phyloP scores from a whole-genome alignment of 2,329 filamentous ascomycete genomes.

The Penicillium sp. region DNA sequence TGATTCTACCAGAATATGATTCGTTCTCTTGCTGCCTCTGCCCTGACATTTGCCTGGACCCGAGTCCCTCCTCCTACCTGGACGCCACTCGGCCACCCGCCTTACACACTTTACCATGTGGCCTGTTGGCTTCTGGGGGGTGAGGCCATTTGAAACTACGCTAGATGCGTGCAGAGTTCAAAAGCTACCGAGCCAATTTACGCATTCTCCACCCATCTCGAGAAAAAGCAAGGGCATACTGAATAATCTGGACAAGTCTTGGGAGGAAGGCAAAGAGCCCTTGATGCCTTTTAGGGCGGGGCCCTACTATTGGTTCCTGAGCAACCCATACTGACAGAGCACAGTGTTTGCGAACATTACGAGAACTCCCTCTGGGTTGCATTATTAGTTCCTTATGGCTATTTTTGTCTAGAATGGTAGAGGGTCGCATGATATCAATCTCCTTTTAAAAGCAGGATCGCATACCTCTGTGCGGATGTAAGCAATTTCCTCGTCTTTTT shows the following conservation, averaged over 20 bases:
- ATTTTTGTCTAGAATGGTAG: slow-evolving; percentile 17
- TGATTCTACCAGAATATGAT: not conserved
- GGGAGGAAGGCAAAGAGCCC: slow-evolving; percentile 1
- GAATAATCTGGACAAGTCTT: not conserved
- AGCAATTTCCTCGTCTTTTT: not conserved
- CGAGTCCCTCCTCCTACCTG: not conserved
- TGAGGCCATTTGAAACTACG: slow-evolving; percentile 2
- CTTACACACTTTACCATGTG: slow-evolving; percentile 9
- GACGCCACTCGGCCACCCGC: slow-evolving; percentile 6
- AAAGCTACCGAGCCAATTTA: slow-evolving; percentile 3
- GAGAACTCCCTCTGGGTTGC: slow-evolving; percentile 14
- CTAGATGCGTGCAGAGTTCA: slow-evolving; percentile 1
- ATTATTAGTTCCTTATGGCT: slow-evolving; percentile 17
- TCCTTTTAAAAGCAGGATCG: slow-evolving; percentile 20
- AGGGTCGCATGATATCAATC: slow-evolving; percentile 13
- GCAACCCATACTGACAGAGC: not conserved
- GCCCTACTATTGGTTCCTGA: slow-evolving; percentile 16
- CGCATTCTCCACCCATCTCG: slow-evolving; percentile 9
- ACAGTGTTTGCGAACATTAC: slow-evolving; percentile 12
- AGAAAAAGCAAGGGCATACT: slow-evolving; percentile 15
- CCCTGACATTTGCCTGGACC: slow-evolving; percentile 5
- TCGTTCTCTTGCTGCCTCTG: not conserved
- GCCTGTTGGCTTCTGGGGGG: slow-evolving; percentile 2
- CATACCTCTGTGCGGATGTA: slow-evolving; percentile 8
- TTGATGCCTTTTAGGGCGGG: not conserved